Base-by-base conservation (phyloP, 805 yeast genomes). In the Myxozyma nipponensis region DNA sequence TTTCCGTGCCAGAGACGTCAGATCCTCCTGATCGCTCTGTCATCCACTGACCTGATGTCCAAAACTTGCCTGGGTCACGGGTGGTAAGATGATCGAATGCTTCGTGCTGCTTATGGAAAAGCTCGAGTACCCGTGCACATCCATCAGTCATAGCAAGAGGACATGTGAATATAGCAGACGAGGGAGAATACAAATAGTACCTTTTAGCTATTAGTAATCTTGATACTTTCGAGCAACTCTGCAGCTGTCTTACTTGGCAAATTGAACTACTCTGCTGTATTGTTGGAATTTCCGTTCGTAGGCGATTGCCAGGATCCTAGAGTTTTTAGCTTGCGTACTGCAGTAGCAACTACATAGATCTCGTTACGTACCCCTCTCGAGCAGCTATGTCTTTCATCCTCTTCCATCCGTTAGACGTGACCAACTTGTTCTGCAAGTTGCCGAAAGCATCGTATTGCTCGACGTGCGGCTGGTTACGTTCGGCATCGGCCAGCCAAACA, bases 31-130 rank as follows among this genome's bases (percentile, higher is more conserved):
- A 50, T 2, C 68, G 52, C 42, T 64, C 68, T 0, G 68, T 64
- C 68, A 64, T 64, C 68, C 68, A 64, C 42, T 64, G 68, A 9
- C 68, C 68, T 2, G 67, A 61, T n/a, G 63, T 65, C 69, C 69
- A 64, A 5, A 56, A 58, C 19, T 39, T n/a, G 5, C 21, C 19
- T 1, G 68, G 68, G 36, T 65, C 66, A 13, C 63, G 49, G 1
- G 62, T 42, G 3, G 55, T 62, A 18, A 64, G 52, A 22, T 50
- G 61, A n/a, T 50, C 45, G 30, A 46, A 62, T 4, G 56, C 58
- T 2, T 44, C 42, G 34, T 49, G 50, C 2, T 38, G 24, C 5
- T 47, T 49, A 17, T 46, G 39, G 23, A 50, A 28, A 23, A 54
- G 25, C 38, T 62, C 67, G 42, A 64, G 47, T 24, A 65, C 62